Evolutionary conservation across 2,329 filamentous ascomycete species (phyloP), one percentile per base, ranked within the genome.

Genomic region (Ceratocystis colombiana): DNA sequence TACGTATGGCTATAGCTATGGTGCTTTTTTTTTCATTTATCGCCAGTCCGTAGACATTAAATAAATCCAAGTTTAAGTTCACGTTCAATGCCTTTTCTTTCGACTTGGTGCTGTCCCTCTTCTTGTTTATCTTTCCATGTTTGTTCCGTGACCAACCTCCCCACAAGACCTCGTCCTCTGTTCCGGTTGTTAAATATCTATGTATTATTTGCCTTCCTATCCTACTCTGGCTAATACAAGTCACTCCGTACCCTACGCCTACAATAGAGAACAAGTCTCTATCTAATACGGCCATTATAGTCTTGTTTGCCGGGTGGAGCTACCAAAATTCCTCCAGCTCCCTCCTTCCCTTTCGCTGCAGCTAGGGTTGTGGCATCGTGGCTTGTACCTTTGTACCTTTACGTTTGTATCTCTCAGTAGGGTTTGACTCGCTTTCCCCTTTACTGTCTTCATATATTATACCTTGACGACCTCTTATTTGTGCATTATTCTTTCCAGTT

Each of bases 251-350:
- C 53, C 15, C 22, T 30, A 30, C 20, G 3, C 20, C 17, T 22
- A 22, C 33, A 37, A 37, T 37, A 37, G 33, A 1, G 33, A 37
- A 25, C 22, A 25, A 25, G 2, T 25, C 22, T 25, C 22, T 37
- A 41, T 15, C 37, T 12, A 15, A 41, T 8, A 57, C 53, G 53
- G 53, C 53, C 53, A 57, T 30, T 7, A 17, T 7, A n/a, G 8
- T 28, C 25, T 28, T 15, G 53, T 57, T 57, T 57, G 53, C 53
- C 53, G 25, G 53, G 10, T 57, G 53, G 53, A 25, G 53, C 28
- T n/a, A 25, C 53, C 2, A 33, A 7, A 57, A 33, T 33, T 33
- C 53, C 53, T 28, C 28, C 25, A 28, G 50, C 50, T 55, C 50
- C 50, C 25, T 55, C 20, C 50, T 12, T 55, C 50, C 50, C 50